A percentile compares a stretch with the other conserved stretches of the same genome.
These are phyloP conservation scores for Thermothielavioides terrestris DNA, from an alignment of 495 filamentous ascomycete genomes.

Conservation along the genomic window DNA sequence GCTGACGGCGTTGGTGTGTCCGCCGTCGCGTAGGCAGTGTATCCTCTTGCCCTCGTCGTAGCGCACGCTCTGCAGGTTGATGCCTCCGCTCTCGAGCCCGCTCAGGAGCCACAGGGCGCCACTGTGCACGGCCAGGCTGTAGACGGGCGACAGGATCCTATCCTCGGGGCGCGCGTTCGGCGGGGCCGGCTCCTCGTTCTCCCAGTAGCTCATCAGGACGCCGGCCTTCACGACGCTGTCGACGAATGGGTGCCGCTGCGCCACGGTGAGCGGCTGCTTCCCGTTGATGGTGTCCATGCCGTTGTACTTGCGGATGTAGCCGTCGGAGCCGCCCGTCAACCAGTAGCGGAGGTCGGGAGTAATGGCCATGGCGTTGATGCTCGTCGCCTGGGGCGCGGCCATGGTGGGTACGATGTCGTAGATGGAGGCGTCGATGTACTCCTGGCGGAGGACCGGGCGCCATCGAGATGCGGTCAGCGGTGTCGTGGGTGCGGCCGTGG, in stretches of 20 bases:
- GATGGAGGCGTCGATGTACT: constrained; percentile 68
- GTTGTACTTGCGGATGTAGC: constrained; percentile 92
- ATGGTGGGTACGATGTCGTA: constrained; percentile 98
- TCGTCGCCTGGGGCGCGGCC: constrained; percentile 90
- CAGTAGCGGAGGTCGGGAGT: constrained; percentile 95
- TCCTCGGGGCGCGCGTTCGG: constrained; percentile 42
- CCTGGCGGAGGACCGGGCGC: constrained; percentile 64
- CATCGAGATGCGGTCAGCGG: constrained; percentile 33
- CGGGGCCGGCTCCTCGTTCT: constrained; percentile 57
- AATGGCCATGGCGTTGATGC: constrained; percentile 83
- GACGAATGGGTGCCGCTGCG: constrained; percentile 93
- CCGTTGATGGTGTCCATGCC: constrained; percentile 93
- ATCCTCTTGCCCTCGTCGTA: constrained; percentile 93
- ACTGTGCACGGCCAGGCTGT: constrained; percentile 84
- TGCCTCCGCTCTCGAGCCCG: constrained; percentile 80
- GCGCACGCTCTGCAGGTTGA: constrained; percentile 89
- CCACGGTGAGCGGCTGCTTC: constrained; percentile 87
- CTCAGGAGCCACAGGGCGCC: constrained; percentile 86
- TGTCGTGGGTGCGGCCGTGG: constrained; percentile 36
- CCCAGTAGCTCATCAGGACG: constrained; percentile 92
- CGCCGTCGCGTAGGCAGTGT: constrained; percentile 51
- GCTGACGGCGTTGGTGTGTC: constrained; percentile 88
- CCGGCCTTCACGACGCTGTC: constrained; percentile 95
- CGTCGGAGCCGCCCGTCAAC: constrained; percentile 87
- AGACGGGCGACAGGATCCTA: constrained; percentile 68